Base-by-base conservation (phyloP, 345 rosid species). In the Populus deltoides region DNA sequence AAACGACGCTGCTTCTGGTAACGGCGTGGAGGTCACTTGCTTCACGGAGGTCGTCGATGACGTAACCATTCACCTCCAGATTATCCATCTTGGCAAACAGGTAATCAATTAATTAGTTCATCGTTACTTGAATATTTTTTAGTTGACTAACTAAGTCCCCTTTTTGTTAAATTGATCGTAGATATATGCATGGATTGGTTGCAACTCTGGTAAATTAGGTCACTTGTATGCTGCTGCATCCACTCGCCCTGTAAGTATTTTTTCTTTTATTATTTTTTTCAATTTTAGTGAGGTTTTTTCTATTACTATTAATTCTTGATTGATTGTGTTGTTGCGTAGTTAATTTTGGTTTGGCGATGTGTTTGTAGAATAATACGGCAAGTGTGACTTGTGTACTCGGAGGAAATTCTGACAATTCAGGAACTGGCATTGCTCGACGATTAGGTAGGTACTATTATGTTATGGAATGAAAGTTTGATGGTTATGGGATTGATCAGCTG, bases 141-240 rank as follows among this genome's bases (percentile, higher is more conserved):
- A 43, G 47, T 0, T 47, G 6, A 47, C 18, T 47, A 47, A 47
- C 10, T 27, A 11, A 12, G 36, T 63, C 7, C 25, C 27, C 17
- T 24, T 67, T 27, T 33, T 6, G n/a, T 35, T 67, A 29, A 11
- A 5, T 35, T 38, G 68, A 13, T 17, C 53, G 74, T 35, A 93
- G 97, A 89, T 96, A 61, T 93, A 91, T 68, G 93, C 92, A 12
- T 93, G 99, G 98, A 76, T 93, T 24, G 92, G 97, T 72, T 90
- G 87, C 78, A 92, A 89, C 78, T 92, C 97, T 74, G 70, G 88
- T 12, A 92, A 91, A 72, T 85, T 96, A 24, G 98, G 97, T 35
- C 88, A 77, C 66, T 75, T 91, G 67, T 91, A 91, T 81, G 99
- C 98, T 35, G 97, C 99, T 78, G 97, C 94, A 39, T 70, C 92